A percentile compares a stretch with the other conserved stretches of the same genome.
Conservation (phyloP, 2,329 filamentous ascomycete genomes). For the Sclerotiophoma versabilis region DNA sequence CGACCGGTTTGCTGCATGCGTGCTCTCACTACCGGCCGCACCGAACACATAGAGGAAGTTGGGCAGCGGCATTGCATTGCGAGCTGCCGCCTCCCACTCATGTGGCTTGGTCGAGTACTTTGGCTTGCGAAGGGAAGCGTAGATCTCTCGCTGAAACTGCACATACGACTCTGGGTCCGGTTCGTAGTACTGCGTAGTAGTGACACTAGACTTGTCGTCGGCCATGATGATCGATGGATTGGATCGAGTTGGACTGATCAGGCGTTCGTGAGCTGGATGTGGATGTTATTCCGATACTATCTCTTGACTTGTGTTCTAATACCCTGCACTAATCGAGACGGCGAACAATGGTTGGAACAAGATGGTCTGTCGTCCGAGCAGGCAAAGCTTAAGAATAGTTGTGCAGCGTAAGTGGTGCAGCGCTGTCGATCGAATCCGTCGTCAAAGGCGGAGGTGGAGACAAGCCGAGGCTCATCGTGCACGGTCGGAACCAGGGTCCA, state of each 20-base stretch:
- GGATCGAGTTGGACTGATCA: too few relatives aligned
- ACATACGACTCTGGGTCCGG: slow-evolving; percentile 47
- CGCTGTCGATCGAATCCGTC: not conserved
- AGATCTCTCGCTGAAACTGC: slow-evolving; percentile 48
- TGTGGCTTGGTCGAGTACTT: slow-evolving; percentile 51
- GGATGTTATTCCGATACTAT: not conserved
- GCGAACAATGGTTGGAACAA: too few relatives aligned
- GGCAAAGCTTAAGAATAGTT: not conserved
- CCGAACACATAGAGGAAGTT: slow-evolving; percentile 52
- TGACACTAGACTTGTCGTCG: slow-evolving; percentile 5
- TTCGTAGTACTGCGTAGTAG: slow-evolving; percentile 30
- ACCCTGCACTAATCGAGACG: too few relatives aligned
- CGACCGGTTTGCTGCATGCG: slow-evolving; percentile 46
- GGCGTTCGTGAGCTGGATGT: too few relatives aligned
- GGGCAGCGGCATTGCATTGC: slow-evolving; percentile 40
- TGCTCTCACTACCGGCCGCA: slow-evolving; percentile 48
- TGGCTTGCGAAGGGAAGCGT: slow-evolving; percentile 46
- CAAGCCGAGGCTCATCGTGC: slow-evolving; percentile 2
- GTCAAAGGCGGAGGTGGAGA: slow-evolving; percentile 8
- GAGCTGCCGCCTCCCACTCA: slow-evolving; percentile 50
- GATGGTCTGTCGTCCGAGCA: too few relatives aligned
- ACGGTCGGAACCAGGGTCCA: not conserved
- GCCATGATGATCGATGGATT: slow-evolving; percentile 11
- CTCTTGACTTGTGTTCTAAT: not conserved
- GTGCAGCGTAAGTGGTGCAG: not conserved